Conservation (phyloP, 192 early-diverging fungal genomes). For the Mortierella hygrophila region DNA sequence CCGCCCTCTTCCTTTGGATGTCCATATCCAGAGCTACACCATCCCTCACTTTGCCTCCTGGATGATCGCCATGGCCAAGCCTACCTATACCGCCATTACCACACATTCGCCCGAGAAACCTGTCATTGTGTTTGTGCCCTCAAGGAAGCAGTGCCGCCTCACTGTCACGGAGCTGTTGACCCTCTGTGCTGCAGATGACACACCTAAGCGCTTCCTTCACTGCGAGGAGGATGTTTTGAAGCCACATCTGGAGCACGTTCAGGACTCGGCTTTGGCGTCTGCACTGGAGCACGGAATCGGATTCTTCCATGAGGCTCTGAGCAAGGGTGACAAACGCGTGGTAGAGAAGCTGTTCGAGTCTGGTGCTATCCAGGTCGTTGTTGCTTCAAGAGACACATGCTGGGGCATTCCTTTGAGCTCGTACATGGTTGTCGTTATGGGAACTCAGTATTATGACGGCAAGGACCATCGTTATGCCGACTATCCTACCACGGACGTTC, state of each 20-base stretch:
- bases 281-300: slow-evolving; percentile 86
- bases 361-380: slow-evolving; percentile 88
- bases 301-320: slow-evolving; percentile 93
- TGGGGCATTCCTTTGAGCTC: slow-evolving; percentile 90
- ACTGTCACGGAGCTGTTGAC: slow-evolving; percentile 91
- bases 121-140: slow-evolving; percentile 94
- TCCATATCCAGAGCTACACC: slow-evolving; percentile 93
- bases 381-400: slow-evolving; percentile 91
- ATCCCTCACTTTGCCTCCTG: slow-evolving; percentile 94
- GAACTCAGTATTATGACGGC: slow-evolving; percentile 94
- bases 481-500: slow-evolving; percentile 93
- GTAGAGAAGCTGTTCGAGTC: slow-evolving; percentile 82
- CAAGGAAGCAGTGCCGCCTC: slow-evolving; percentile 86
- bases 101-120: slow-evolving; percentile 73
- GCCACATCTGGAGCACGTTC: slow-evolving; percentile 69
- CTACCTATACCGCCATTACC: slow-evolving; percentile 83
- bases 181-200: slow-evolving; percentile 83
- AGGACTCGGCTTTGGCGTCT: slow-evolving; percentile 80
- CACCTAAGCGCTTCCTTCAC: slow-evolving; percentile 79
- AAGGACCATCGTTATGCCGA: slow-evolving; percentile 97
- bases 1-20: slow-evolving; percentile 93
- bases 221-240: slow-evolving; percentile 74
- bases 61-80: slow-evolving; percentile 94
- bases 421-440: slow-evolving; percentile 94
- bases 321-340: slow-evolving; percentile 75